Percentiles rank a stretch among this genome's conserved stretches.
phyloP scores from a whole-genome alignment of 1,139 yeast genomes.

The Kurtzmaniella quercitrusa region DNA sequence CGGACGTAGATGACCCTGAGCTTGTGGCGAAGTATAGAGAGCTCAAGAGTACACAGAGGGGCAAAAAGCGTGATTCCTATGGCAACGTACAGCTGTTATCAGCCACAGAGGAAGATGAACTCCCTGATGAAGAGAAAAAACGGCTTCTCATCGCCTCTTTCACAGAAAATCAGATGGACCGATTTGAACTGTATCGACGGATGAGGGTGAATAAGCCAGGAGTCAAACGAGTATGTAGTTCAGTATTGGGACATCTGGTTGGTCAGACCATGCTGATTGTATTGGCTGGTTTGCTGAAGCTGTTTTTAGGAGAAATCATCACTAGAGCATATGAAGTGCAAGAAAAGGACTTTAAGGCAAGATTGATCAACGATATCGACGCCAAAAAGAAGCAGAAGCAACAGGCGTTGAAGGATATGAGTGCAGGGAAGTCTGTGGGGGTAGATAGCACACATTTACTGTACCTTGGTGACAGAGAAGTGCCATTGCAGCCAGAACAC shows the following conservation, averaged over 20 bases:
- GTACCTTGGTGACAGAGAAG: conserved; percentile 41
- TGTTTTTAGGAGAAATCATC: conserved; percentile 82
- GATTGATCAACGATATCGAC: conserved; percentile 33
- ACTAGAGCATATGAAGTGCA: conserved; percentile 75
- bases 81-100: background rate
- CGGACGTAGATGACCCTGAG: conserved; percentile 35
- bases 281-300: conserved; percentile 82
- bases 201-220: conserved; percentile 77
- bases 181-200: conserved; percentile 85
- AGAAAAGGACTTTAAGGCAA: conserved; percentile 47
- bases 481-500: conserved; percentile 79
- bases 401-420: conserved; percentile 24
- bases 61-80: background rate
- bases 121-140: conserved; percentile 50
- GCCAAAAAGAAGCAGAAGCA: conserved; percentile 31
- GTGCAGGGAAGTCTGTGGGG: conserved; percentile 26
- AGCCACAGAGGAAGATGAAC: conserved; percentile 5
- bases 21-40: conserved; percentile 28
- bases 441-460: conserved; percentile 25
- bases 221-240: conserved; percentile 76
- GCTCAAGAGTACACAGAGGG: conserved; percentile 13
- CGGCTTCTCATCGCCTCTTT: conserved; percentile 68
- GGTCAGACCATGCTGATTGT: conserved; percentile 80
- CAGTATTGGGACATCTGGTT: conserved; percentile 77
- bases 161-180: conserved; percentile 77